Conservation (phyloP, 176 grass and related monocot genomes). For the Musa beccarii region DNA sequence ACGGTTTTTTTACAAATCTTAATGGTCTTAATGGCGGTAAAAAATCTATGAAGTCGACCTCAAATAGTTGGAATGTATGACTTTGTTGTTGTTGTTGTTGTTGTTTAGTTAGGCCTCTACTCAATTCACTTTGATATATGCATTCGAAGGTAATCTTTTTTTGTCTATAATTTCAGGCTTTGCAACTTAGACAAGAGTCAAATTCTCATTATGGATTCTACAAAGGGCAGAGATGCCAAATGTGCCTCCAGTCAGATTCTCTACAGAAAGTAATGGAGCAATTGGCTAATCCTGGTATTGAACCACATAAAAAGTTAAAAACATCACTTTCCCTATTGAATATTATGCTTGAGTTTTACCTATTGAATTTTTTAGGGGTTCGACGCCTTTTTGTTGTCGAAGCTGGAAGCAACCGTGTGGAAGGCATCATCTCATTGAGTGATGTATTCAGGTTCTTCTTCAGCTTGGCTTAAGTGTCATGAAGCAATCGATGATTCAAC, state of each 20-base stretch:
- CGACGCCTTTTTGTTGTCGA: slow-evolving; percentile 87
- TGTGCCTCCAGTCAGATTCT: neutral
- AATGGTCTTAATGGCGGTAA: no score
- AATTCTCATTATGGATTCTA: neutral
- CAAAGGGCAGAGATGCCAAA: slow-evolving; percentile 4
- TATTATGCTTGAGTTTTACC: neutral
- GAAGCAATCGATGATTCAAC: neutral
- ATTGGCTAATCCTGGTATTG: slow-evolving; percentile 17
- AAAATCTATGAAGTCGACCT: no score
- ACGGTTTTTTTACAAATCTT: no score
- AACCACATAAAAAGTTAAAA: neutral
- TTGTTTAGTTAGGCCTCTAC: neutral
- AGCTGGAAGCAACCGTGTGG: slow-evolving; percentile 83
- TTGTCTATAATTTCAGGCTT: neutral
- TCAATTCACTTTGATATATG: neutral
- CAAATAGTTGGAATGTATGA: no score
- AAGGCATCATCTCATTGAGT: slow-evolving; percentile 83
- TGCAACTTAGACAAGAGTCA: neutral
- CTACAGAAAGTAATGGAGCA: slow-evolving; percentile 18
- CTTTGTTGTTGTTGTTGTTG: neutral
- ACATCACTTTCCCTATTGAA: neutral
- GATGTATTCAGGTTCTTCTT: slow-evolving; percentile 93
- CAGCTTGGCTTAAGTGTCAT: slow-evolving; percentile 17
- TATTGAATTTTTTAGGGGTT: slow-evolving; percentile 40
- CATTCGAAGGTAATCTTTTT: neutral